A percentile compares a stretch with the other conserved stretches of the same genome.
phyloP scores from a whole-genome alignment of 2,329 filamentous ascomycete species.

The Aspergillus sp. region DNA sequence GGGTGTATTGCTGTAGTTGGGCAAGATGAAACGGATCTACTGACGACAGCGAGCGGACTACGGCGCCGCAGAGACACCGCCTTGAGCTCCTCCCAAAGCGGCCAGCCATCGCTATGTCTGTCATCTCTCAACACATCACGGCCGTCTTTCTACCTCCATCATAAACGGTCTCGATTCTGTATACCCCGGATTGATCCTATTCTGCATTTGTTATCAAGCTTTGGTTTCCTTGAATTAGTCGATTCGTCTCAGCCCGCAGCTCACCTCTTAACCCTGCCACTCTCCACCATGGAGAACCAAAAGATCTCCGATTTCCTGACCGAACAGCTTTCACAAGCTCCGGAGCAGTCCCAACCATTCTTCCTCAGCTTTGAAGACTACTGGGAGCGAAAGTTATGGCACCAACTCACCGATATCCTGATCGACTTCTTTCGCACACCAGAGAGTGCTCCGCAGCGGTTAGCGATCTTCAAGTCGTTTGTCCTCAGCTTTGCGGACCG shows the following conservation, averaged over 20 bases:
- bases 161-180: not conserved
- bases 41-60: conserved; percentile 5
- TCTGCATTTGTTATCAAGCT: not conserved
- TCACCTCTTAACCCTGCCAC: conserved; percentile 4
- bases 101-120: conserved; percentile 6
- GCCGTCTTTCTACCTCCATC: not conserved
- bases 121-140: not conserved
- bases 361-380: conserved; percentile 91
- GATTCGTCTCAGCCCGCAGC: conserved; percentile 1
- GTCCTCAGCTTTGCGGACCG: conserved; percentile 94
- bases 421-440: conserved; percentile 80
- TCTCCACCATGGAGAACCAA: conserved; percentile 67
- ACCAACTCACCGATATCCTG: conserved; percentile 88
- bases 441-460: conserved; percentile 73
- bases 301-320: conserved; percentile 86
- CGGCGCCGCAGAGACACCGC: conserved; percentile 20
- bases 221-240: not conserved
- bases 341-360: conserved; percentile 77
- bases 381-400: conserved; percentile 99
- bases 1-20: not conserved
- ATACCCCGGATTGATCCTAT: not conserved
- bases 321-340: conserved; percentile 80
- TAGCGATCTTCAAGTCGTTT: conserved; percentile 89
- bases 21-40: too few relatives aligned
- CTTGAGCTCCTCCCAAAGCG: conserved; percentile 17